Percentiles rank a stretch among this genome's conserved stretches.
phyloP scores from a whole-genome alignment of 148 eudicot genomes.

The Vaccinium myrtillus region DNA sequence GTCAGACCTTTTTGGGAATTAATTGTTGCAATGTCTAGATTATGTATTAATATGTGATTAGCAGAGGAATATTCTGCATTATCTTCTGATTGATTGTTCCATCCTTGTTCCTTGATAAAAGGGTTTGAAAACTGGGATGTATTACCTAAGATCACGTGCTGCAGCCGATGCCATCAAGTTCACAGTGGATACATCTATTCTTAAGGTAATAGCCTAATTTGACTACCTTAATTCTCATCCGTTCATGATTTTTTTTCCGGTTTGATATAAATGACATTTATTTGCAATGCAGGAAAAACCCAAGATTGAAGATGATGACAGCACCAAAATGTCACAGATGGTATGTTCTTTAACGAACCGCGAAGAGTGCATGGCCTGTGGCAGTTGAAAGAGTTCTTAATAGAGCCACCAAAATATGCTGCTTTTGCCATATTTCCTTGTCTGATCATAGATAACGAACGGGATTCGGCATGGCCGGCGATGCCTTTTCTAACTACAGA shows the following conservation, averaged over 20 bases:
- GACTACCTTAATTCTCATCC: neutral
- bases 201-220: conserved; percentile 39
- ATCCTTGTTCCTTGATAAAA: conserved; percentile 16
- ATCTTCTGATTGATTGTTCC: conserved; percentile 10
- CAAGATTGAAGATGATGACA: conserved; percentile 39
- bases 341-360: conserved; percentile 79
- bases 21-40: neutral
- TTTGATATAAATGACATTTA: neutral
- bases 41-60: neutral
- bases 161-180: conserved; percentile 99
- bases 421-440: neutral
- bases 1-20: neutral
- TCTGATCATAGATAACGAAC: neutral
- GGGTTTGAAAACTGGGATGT: conserved; percentile 99
- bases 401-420: neutral
- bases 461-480: neutral
- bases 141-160: conserved; percentile 84
- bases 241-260: neutral
- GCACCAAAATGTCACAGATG: conserved; percentile 67
- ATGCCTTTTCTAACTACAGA: neutral
- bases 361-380: conserved; percentile 89
- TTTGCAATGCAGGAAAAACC: conserved; percentile 49
- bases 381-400: conserved; percentile 39
- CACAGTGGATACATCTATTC: conserved; percentile 81
- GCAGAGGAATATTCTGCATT: neutral